A percentile compares a stretch with the other conserved stretches of the same genome.
phyloP scores from a whole-genome alignment of 768 basidiomycete genomes.

The Amanita rimosa region DNA sequence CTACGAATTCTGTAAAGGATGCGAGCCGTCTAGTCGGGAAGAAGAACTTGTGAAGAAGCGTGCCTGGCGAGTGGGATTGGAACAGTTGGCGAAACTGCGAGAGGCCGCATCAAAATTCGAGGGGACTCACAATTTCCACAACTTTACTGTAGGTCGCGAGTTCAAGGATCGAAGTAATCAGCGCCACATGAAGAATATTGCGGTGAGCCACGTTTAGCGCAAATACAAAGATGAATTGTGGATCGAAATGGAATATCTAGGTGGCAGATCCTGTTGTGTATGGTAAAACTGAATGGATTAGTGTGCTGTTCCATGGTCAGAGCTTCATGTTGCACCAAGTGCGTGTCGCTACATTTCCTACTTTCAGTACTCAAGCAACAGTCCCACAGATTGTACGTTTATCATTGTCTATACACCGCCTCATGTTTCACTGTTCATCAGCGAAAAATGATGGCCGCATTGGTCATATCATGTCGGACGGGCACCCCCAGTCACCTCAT shows the following conservation, averaged over 20 bases:
- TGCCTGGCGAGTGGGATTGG: conserved; percentile 50
- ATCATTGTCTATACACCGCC: conserved; percentile 8
- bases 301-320: conserved; percentile 89
- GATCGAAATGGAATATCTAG: conserved; percentile 22
- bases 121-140: conserved; percentile 96
- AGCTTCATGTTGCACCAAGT: conserved; percentile 99
- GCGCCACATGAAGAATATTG: conserved; percentile 78
- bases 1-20: conserved; percentile 56
- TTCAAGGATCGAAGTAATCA: conserved; percentile 74
- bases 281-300: conserved; percentile 91
- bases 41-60: conserved; percentile 60
- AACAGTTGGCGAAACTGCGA: conserved; percentile 46
- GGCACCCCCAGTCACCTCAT: conserved; percentile 65
- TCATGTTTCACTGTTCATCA: conserved; percentile 20
- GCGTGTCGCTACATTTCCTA: neutral
- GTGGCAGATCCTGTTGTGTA: conserved; percentile 80
- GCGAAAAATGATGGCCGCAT: conserved; percentile 94
- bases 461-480: conserved; percentile 74
- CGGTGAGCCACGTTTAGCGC: neutral
- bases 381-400: conserved; percentile 36
- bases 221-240: neutral
- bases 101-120: conserved; percentile 52
- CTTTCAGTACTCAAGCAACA: neutral
- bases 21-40: conserved; percentile 29
- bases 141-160: conserved; percentile 86